phyloP scores from a whole-genome alignment of 2,329 filamentous ascomycete species.

The Fusarium oligoseptatum region DNA sequence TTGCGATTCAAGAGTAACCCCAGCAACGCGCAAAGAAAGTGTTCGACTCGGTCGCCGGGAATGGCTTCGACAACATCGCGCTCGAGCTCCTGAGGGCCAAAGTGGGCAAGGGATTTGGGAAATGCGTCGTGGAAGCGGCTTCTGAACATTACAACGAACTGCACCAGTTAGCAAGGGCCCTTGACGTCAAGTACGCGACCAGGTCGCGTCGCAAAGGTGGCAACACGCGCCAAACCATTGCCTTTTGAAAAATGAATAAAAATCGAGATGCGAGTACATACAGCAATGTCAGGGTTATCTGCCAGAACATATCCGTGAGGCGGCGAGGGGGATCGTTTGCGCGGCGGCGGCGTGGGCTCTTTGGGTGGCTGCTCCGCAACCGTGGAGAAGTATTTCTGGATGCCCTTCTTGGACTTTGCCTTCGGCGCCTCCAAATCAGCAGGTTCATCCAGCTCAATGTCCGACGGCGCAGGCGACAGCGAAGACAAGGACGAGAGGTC shows the following conservation, averaged over 20 bases:
- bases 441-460: conserved; percentile 65
- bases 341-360: conserved; percentile 74
- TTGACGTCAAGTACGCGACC: conserved; percentile 61
- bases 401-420: conserved; percentile 67
- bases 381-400: conserved; percentile 77
- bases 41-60: conserved; percentile 88
- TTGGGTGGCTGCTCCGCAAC: conserved; percentile 64
- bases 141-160: conserved; percentile 99
- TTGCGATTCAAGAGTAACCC: conserved; percentile 94
- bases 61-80: conserved; percentile 81
- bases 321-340: conserved; percentile 87
- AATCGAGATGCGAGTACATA: conserved; percentile 67
- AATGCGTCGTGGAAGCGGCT: conserved; percentile 93
- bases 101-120: conserved; percentile 86
- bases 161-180: conserved; percentile 52
- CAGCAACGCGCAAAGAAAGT: conserved; percentile 89
- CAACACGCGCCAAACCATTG: conserved; percentile 54
- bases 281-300: conserved; percentile 92
- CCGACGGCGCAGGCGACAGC: conserved; percentile 59
- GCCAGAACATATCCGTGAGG: conserved; percentile 90
- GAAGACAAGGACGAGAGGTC: conserved; percentile 72
- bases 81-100: conserved; percentile 96
- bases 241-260: conserved; percentile 40
- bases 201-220: conserved; percentile 61
- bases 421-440: conserved; percentile 47